Base-by-base conservation (phyloP, 805 yeast genomes). In the Saccharomycopsis fermentans region DNA sequence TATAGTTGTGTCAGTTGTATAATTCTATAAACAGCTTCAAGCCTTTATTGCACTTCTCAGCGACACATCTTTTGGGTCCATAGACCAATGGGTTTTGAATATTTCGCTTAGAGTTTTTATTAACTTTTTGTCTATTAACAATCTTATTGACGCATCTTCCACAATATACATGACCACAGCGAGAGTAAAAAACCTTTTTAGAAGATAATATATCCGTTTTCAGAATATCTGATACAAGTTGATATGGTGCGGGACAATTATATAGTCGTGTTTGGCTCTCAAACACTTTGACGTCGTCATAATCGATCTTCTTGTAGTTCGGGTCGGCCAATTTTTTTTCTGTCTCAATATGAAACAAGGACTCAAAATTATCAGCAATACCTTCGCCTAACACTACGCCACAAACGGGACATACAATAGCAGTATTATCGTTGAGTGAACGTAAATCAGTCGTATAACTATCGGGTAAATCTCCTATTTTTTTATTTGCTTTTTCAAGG, bases 141-240 rank as follows among this genome's bases (percentile, higher is more conserved):
- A 64, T 78, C 76, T 82, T 79, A 63, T 81, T 81, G 24, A 86
- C 86, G 71, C 97, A 90, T 48, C 92, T 71, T 0, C 96, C 97
- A 70, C 97, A 90, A 68, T 81, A 90, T 0, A 83, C 79, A 72
- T 90, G 97, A 0, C 96, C 96, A 73, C 97, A 90, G 43, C 72
- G 70, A 0, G 87, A 78, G 19, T 78, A 76, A 66, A 84, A 90
- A 1, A 86, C 78, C 60, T 90, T 77, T 65, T 76, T 81, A 0
- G 91, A 84, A 36, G 87, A 71, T 58, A 79, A 84, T 19, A 72
- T 65, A 65, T 87, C 95, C 0, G 74, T 72, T 11, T 73, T 75
- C 0, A 84, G 77, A n/a, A 83, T 71, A 29, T 73, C 71, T 16
- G 70, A 67, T 16, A 74, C 63, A 39, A 84, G 79, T 64, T 81